A percentile compares a stretch with the other conserved stretches of the same genome.
Conservation (phyloP, 2,329 filamentous ascomycete species). For the Epichloe festucae region DNA sequence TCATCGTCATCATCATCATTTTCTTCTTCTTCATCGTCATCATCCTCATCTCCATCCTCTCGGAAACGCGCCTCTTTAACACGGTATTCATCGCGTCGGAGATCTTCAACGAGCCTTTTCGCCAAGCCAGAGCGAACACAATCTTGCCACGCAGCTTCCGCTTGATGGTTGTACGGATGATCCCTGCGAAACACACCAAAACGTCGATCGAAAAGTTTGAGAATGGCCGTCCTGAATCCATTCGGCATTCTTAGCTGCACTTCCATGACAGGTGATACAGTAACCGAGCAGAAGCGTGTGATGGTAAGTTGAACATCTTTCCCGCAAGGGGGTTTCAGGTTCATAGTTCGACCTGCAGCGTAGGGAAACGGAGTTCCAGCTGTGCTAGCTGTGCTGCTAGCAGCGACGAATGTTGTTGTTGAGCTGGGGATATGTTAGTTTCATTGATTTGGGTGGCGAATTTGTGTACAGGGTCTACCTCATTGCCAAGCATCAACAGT, state of each 20-base stretch:
- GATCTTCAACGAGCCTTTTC: constrained; percentile 1
- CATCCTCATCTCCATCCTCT: constrained; percentile 1
- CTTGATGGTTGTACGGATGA: constrained; percentile 5
- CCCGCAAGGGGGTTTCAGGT: constrained; percentile 1
- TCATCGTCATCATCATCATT: neutral
- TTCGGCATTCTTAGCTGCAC: constrained; percentile 1
- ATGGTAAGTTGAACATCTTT: constrained; percentile 3
- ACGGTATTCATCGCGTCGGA: neutral
- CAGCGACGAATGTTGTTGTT: neutral
- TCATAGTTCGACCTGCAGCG: constrained; percentile 4
- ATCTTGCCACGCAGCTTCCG: constrained; percentile 5
- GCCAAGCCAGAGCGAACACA: constrained; percentile 7
- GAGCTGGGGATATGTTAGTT: neutral
- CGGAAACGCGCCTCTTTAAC: neutral
- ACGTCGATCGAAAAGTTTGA: constrained; percentile 7
- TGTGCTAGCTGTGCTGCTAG: neutral
- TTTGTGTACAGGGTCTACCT: neutral
- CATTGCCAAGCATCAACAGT: neutral
- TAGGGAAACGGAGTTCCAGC: constrained; percentile 5
- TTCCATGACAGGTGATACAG: constrained; percentile 5
- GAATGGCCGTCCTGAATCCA: constrained; percentile 2
- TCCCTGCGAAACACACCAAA: constrained; percentile 2
- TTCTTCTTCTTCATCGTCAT: neutral
- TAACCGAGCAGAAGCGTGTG: constrained; percentile 3
- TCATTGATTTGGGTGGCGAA: neutral